A percentile compares a stretch with the other conserved stretches of the same genome.
These are phyloP conservation scores for Talaromyces islandicus DNA, from an alignment of 2,329 filamentous ascomycete species.

Conservation along the genomic window DNA sequence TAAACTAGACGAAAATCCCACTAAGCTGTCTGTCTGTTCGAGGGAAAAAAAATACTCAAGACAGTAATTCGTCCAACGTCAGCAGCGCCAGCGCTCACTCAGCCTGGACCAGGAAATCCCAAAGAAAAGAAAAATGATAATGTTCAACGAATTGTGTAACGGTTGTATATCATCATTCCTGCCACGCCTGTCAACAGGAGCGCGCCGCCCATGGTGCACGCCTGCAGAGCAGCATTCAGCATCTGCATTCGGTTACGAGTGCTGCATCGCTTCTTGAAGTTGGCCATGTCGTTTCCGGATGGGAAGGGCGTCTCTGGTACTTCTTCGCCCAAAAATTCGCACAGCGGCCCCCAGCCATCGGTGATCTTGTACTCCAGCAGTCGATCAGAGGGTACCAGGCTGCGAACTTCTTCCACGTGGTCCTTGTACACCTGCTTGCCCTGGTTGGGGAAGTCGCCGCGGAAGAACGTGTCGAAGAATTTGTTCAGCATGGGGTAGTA, in stretches of 20 bases:
- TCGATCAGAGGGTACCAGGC: conserved; percentile 43
- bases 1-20: not conserved
- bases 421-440: conserved; percentile 59
- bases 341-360: conserved; percentile 50
- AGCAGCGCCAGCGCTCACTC: not conserved
- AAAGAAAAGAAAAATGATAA: not conserved
- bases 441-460: conserved; percentile 59
- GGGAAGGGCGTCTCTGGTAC: conserved; percentile 47
- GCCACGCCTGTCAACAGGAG: conserved; percentile 37
- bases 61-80: not conserved
- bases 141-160: not conserved
- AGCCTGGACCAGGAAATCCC: not conserved
- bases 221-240: conserved; percentile 49
- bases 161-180: not conserved
- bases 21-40: not conserved
- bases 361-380: conserved; percentile 50
- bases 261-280: conserved; percentile 51
- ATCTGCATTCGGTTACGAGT: conserved; percentile 51
- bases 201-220: conserved; percentile 44
- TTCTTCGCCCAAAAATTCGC: conserved; percentile 49
- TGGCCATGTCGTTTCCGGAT: conserved; percentile 48
- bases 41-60: not conserved
- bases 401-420: conserved; percentile 49
- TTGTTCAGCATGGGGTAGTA: conserved; percentile 46
- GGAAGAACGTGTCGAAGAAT: conserved; percentile 50